phyloP scores from a whole-genome alignment of 805 yeast genomes.

The Starmerella tilneyi region DNA sequence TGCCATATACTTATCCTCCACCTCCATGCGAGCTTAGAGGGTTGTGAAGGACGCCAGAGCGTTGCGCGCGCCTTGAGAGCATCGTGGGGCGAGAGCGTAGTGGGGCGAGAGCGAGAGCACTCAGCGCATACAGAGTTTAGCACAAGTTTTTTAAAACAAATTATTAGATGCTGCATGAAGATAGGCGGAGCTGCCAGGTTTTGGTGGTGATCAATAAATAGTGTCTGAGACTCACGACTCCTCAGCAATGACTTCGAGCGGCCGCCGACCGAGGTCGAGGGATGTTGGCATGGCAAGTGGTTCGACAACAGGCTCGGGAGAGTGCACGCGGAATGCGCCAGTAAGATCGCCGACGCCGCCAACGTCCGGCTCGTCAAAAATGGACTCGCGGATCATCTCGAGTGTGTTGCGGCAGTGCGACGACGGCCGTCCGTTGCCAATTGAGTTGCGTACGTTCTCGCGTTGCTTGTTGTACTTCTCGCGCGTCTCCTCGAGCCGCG shows the following conservation, averaged over 20 bases:
- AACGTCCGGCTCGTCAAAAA: conserved; percentile 21
- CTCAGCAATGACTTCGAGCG: conserved; percentile 14
- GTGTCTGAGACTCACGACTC: no score
- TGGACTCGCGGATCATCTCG: conserved; percentile 22
- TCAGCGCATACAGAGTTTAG: no score
- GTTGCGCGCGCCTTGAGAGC: no score
- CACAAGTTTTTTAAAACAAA: no score
- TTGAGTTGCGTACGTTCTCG: conserved; percentile 27
- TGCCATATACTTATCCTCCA: no score
- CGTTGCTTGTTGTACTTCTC: conserved; percentile 26
- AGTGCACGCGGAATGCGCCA: conserved; percentile 8
- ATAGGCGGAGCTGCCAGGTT: no score
- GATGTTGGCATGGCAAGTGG: not conserved
- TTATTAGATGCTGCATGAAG: no score
- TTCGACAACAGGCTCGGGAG: not conserved
- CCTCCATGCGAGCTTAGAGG: no score
- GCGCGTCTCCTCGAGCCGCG: conserved; percentile 26
- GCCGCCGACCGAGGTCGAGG: conserved; percentile 1
- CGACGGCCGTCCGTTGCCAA: conserved; percentile 23
- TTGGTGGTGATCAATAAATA: no score
- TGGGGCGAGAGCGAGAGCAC: no score
- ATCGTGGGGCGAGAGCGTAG: no score
- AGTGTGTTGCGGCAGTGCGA: conserved; percentile 25
- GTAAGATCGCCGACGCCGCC: conserved; percentile 9
- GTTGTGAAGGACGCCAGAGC: no score